Evolutionary conservation across 306 rosid species (phyloP), one percentile per base, ranked within the genome.

Genomic region (Dalbergia oliveri): DNA sequence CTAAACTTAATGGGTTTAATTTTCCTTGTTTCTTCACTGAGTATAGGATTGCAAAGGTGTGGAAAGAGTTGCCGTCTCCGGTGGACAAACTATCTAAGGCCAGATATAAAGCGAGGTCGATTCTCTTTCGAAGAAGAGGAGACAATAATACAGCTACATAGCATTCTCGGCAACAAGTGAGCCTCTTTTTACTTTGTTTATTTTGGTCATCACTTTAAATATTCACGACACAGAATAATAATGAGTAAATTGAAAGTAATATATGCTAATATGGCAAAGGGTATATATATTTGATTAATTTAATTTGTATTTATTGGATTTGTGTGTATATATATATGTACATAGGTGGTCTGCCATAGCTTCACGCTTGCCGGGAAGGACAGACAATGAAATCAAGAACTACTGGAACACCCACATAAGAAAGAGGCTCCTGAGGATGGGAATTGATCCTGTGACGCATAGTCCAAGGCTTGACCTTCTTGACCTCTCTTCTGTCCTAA

Each of bases 281-380:
- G 41, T 37, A 26, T 26, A 26, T 26, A 26, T 26, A 1, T 26
- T 26, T 26, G 2, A 26, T 26, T 43, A 43, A 43, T 43, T 26
- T 43, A 43, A 43, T 43, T 43, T 43, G 47, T 6, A 43, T 43
- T 7, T 43, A 43, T 7, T 43, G 47, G 9, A 43, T 43, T 7
- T 6, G 3, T 11, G 53, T 14, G 23, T 18, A 18, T 44, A 11
- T 58, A 21, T 9, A 12, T 73, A 45, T n/a, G n/a, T n/a, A n/a
- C n/a, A n/a, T 58, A 94, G 98, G 76, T 94, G 98, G 98, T 94
- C 98, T 9, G 86, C 97, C 0, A 94, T 94, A 81, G 98, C 98
- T 2, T 84, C 92, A 69, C 89, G 92, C 0, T 80, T 94, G 23
- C 98, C 98, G 0, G 98, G 97, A 69, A 92, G 98, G 72, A 94